phyloP scores from a whole-genome alignment of 805 yeast genomes.

The Pichia ethanolica region DNA sequence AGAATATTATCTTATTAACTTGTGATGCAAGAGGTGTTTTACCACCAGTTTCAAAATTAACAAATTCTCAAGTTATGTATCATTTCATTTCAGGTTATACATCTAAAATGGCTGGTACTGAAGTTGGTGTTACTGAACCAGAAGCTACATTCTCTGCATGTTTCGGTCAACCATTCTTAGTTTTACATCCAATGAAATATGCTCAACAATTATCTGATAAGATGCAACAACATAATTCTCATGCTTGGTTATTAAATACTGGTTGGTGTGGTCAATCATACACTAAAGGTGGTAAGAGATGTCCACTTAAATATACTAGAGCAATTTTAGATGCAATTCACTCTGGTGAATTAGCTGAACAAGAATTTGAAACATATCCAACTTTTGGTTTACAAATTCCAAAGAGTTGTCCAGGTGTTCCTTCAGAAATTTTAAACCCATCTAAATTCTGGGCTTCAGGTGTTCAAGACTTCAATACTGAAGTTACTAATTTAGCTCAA shows the following conservation, averaged over 20 bases:
- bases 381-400: constrained; percentile 86
- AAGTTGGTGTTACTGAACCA: constrained; percentile 97
- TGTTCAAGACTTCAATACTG: constrained; percentile 40
- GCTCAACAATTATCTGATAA: constrained; percentile 94
- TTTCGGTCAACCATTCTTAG: constrained; percentile 98
- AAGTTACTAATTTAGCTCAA: constrained; percentile 60
- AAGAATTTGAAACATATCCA: constrained; percentile 76
- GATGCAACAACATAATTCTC: constrained; percentile 79
- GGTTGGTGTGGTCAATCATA: constrained; percentile 98
- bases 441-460: constrained; percentile 70
- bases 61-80: constrained; percentile 97
- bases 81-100: constrained; percentile 98
- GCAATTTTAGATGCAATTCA: constrained; percentile 93
- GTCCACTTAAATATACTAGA: constrained; percentile 96
- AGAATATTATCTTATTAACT: constrained; percentile 84
- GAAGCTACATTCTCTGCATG: constrained; percentile 97
- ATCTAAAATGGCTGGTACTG: constrained; percentile 99
- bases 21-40: constrained; percentile 98
- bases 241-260: constrained; percentile 95
- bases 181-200: constrained; percentile 95
- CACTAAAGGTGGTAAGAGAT: constrained; percentile 90
- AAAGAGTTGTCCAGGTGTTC: constrained; percentile 73
- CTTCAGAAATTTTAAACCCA: constrained; percentile 80
- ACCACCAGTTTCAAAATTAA: constrained; percentile 92
- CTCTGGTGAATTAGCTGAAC: constrained; percentile 77